These are phyloP conservation scores for Ceriops decandra DNA, from an alignment of 345 rosid genomes.

Conservation along the genomic window DNA sequence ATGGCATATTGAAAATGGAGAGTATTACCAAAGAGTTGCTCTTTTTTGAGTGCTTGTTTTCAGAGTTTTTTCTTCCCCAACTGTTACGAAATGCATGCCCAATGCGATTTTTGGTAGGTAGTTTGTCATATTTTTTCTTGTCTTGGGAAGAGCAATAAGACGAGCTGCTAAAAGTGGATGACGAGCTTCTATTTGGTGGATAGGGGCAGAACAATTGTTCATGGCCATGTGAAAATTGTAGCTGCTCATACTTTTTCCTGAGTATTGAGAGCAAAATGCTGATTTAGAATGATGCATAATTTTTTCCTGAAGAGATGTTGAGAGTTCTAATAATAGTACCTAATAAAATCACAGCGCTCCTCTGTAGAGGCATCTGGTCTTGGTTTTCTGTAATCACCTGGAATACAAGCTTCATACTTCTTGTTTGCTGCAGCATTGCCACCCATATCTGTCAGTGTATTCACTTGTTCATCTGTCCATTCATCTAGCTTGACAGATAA, in stretches of 20 bases:
- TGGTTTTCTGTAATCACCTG: slow-evolving; percentile 59
- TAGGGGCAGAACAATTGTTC: slow-evolving; percentile 41
- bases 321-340: slow-evolving; percentile 33
- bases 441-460: slow-evolving; percentile 51
- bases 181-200: slow-evolving; percentile 28
- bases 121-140: slow-evolving; percentile 46
- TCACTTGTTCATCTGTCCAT: slow-evolving; percentile 94
- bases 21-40: slow-evolving; percentile 59
- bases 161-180: slow-evolving; percentile 37
- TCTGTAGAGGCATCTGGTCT: slow-evolving; percentile 69
- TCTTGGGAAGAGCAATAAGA: slow-evolving; percentile 36
- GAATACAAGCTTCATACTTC: slow-evolving; percentile 74
- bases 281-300: slow-evolving; percentile 6
- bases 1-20: slow-evolving; percentile 5
- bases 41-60: slow-evolving; percentile 60
- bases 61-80: slow-evolving; percentile 79
- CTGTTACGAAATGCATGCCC: slow-evolving; percentile 84
- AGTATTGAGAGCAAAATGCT: slow-evolving; percentile 12
- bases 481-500: slow-evolving; percentile 87
- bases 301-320: neutral
- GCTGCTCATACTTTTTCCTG: slow-evolving; percentile 85
- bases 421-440: slow-evolving; percentile 67
- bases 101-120: slow-evolving; percentile 55
- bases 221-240: slow-evolving; percentile 48
- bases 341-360: slow-evolving; percentile 77